A percentile compares a stretch with the other conserved stretches of the same genome.
Conservation (phyloP, 176 grass and related monocot genomes). For the Aechmea fasciata region DNA sequence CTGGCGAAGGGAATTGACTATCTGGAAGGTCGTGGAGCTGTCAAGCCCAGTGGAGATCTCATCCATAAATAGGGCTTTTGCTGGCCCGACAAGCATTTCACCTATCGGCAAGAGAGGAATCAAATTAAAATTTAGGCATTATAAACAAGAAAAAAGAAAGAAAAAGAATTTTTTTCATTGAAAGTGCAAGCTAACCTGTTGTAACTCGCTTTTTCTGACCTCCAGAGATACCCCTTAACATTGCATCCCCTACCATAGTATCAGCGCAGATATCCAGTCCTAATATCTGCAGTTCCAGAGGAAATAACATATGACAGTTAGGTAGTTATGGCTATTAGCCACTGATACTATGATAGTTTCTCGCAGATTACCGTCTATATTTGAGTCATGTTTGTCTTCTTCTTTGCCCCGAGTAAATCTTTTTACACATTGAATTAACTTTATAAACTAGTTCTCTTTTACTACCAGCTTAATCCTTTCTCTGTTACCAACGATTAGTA, state of each 20-base stretch:
- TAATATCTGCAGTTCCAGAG: slow-evolving; percentile 49
- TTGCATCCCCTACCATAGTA: slow-evolving; percentile 78
- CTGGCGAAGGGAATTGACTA: slow-evolving; percentile 69
- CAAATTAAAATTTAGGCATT: slow-evolving; percentile 1
- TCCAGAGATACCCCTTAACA: slow-evolving; percentile 88
- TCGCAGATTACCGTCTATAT: neutral
- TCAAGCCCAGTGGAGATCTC: slow-evolving; percentile 95
- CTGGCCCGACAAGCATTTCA: slow-evolving; percentile 95
- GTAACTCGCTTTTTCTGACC: slow-evolving; percentile 92
- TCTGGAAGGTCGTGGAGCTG: slow-evolving; percentile 92
- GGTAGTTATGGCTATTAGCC: slow-evolving; percentile 13
- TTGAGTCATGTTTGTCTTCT: neutral
- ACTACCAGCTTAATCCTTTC: too few relatives aligned
- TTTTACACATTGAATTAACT: neutral
- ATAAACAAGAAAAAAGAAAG: neutral
- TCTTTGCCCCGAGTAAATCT: neutral
- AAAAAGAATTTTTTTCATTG: slow-evolving; percentile 5
- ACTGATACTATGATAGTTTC: slow-evolving; percentile 6
- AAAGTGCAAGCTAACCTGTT: slow-evolving; percentile 42
- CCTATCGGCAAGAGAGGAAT: slow-evolving; percentile 27
- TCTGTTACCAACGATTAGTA: too few relatives aligned
- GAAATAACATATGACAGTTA: neutral
- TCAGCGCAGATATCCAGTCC: slow-evolving; percentile 83
- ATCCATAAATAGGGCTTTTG: slow-evolving; percentile 91
- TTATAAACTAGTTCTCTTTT: too few relatives aligned